Evolutionary conservation across 306 rosid genomes (phyloP), one percentile per base, ranked within the genome.

Genomic region (Leucaena leucocephala): DNA sequence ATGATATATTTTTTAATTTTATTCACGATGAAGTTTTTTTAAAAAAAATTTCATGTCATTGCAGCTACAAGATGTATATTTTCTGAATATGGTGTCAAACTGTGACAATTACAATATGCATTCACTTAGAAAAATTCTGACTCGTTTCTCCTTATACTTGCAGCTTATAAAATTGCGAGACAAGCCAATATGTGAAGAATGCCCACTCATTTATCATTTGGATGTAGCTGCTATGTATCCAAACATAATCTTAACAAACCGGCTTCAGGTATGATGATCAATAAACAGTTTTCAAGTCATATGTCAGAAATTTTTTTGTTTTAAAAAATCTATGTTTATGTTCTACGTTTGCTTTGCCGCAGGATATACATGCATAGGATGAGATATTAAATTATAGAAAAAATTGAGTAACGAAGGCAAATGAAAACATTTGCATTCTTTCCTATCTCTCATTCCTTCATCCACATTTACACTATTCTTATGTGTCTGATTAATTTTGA

Each of bases 161-260:
- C 85, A 95, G 98, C 98, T 95, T 79, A 77, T 72, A 73, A 80
- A 86, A 16, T 87, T 95, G 86, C 91, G 91, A 78, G 97, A 91
- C 72, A 85, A 70, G 13, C 97, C 98, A 75, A 80, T 86, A 81
- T 92, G 94, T 43, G 97, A 91, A 75, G 98, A 95, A 73, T 88
- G 96, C 80, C 98, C 98, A 74, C 96, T 95, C 55, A 95, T 95
- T 82, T 95, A 95, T 87, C 98, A 95, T 86, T 85, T 95, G 80
- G 98, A 95, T 84, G 98, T 95, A 62, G 98, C 98, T 78, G 98
- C 98, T 66, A 95, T 95, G 98, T 95, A 95, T 86, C 98, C 98
- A 49, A 95, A 95, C 85, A 95, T 95, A 76, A 95, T 95, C 77
- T 84, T 95, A 74, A 95, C 98, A 78, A 92, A 95, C 86, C 90